Evolutionary conservation across 106 monocot species (phyloP).

Genomic region (Ottelia alismoides): DNA sequence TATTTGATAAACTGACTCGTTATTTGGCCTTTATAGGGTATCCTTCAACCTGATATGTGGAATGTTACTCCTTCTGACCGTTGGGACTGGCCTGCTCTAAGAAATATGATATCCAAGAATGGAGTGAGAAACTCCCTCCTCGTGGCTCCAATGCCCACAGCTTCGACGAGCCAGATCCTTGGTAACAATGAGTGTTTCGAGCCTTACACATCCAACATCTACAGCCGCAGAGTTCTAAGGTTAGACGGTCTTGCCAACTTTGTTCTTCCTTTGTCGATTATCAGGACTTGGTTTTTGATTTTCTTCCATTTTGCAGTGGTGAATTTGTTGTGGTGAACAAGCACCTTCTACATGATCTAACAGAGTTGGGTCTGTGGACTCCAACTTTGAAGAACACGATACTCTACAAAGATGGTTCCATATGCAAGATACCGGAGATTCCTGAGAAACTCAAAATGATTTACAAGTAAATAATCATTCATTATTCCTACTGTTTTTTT

Average conservation of each 20-base stretch:
- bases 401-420: conserved; percentile 55
- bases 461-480: conserved; percentile 33
- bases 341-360: conserved; percentile 75
- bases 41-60: conserved; percentile 95
- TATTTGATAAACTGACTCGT: no score
- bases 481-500: background rate
- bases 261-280: background rate
- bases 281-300: background rate
- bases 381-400: conserved; percentile 60
- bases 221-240: conserved; percentile 78
- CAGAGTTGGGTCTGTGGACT: conserved; percentile 69
- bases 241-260: background rate
- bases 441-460: conserved; percentile 49
- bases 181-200: conserved; percentile 93
- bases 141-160: conserved; percentile 91
- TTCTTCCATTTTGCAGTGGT: conserved; percentile 29
- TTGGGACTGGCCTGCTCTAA: conserved; percentile 68
- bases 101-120: conserved; percentile 46
- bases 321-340: conserved; percentile 92
- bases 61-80: conserved; percentile 50
- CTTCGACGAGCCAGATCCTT: conserved; percentile 93
- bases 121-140: conserved; percentile 89
- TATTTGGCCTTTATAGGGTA: conserved; percentile 27
- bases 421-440: conserved; percentile 40
- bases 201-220: conserved; percentile 82